Evolutionary conservation across 257 asterid genomes (phyloP).

Genomic region (Solanum okadae): DNA sequence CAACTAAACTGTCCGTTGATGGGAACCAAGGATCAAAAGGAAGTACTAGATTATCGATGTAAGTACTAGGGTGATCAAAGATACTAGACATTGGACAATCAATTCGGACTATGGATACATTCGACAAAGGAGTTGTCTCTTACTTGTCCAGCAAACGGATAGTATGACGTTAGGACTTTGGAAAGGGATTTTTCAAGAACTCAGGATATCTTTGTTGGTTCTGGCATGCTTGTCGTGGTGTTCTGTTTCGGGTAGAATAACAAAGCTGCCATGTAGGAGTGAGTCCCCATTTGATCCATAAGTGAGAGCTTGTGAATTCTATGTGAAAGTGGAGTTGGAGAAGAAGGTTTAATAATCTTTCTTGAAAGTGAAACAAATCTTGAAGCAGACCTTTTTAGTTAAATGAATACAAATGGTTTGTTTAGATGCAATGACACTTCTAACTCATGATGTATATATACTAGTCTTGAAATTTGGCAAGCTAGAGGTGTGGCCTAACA

Average conservation of each 20-base stretch:
- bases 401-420: not conserved
- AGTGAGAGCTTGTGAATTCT: not conserved
- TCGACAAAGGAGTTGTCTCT: not conserved
- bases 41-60: not conserved
- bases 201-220: not conserved
- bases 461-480: not conserved
- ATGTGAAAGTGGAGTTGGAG: conserved; percentile 3
- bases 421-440: not conserved
- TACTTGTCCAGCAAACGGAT: conserved; percentile 6
- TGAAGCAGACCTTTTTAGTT: not conserved
- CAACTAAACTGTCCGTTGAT: not conserved
- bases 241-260: not conserved
- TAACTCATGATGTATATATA: not conserved
- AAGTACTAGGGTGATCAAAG: not conserved
- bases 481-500: not conserved
- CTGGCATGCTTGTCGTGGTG: not conserved
- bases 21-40: not conserved
- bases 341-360: not conserved
- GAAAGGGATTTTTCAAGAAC: not conserved
- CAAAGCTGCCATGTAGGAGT: not conserved
- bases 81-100: not conserved
- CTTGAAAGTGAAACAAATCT: not conserved
- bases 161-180: not conserved
- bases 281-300: not conserved
- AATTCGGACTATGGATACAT: not conserved